Base-by-base conservation (phyloP, 1,139 yeast species). In the Hansenula sp. region DNA sequence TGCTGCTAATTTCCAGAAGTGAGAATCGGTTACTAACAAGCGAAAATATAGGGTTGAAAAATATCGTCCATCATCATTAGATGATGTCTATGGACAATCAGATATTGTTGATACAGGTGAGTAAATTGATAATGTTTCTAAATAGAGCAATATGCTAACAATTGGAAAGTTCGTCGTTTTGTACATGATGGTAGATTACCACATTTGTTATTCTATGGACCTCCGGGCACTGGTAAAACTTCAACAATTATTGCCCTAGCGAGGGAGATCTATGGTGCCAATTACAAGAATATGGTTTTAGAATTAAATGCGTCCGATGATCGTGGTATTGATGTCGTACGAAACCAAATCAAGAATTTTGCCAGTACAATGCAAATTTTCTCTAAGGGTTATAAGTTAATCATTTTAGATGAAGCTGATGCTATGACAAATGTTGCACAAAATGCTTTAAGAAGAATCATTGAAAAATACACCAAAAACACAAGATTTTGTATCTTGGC, bases 391-490 rank as follows among this genome's bases (percentile, higher is more conserved):
- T 93, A 91, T 73, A 94, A 94, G 60, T 72, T 94, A 54, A 85
- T 94, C 47, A 89, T 94, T 31, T 71, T 94, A 52, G 99, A 94
- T 68, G 99, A 94, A 67, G 99, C 99, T 0, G 99, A 94, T 66
- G 96, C 99, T 38, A 94, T 94, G 99, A 93, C 99, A 2, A 83
- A 86, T 48, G 96, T 86, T 10, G 99, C 99, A 0, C 96, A 94
- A 63, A 93, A 93, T 62, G 96, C 99, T 1, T 71, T 94, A 51
- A 77, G 99, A 65, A 72, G 99, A 58, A 76, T 80, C 56, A 94
- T 94, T 63, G 99, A 94, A 63, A 90, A 88, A 61, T 93, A 89
- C 61, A 91, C 99, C 25, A 86, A 88, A 59, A 91, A 91, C 65
- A 91, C 98, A 16, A 77, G 99, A 51, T 94, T 94, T 66, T 93